Evolutionary conservation across 2,329 filamentous ascomycete genomes (phyloP).

Genomic region (Pyrenophora seminiperda): DNA sequence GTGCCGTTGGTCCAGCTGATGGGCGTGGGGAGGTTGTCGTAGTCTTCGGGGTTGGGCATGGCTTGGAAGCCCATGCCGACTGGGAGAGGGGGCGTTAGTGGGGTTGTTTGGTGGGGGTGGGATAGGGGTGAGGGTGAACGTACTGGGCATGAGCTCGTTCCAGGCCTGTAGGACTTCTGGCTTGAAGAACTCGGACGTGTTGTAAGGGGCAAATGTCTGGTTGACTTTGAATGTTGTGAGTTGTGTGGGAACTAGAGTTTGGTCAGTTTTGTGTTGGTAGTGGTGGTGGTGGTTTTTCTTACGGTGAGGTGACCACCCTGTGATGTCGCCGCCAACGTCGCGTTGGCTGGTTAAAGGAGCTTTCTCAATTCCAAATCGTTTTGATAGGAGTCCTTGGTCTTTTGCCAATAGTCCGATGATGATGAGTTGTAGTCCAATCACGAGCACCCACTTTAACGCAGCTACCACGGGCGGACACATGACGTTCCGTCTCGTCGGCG

Average conservation of each 20-base stretch:
- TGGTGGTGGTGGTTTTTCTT: slow-evolving; percentile 8
- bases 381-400: slow-evolving; percentile 39
- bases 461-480: slow-evolving; percentile 16
- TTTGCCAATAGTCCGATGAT: slow-evolving; percentile 39
- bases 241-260: slow-evolving; percentile 34
- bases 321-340: slow-evolving; percentile 43
- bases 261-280: slow-evolving; percentile 5
- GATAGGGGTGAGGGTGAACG: background rate
- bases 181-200: slow-evolving; percentile 46
- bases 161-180: slow-evolving; percentile 39
- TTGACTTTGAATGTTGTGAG: slow-evolving; percentile 43
- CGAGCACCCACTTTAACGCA: slow-evolving; percentile 36
- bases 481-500: slow-evolving; percentile 26
- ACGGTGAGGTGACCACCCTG: slow-evolving; percentile 43
- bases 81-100: slow-evolving; percentile 6
- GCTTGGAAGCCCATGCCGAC: slow-evolving; percentile 45
- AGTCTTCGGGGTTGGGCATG: slow-evolving; percentile 33
- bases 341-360: slow-evolving; percentile 31
- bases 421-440: slow-evolving; percentile 38
- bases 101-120: no score
- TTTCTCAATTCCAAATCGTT: slow-evolving; percentile 23
- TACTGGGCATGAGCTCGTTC: slow-evolving; percentile 41
- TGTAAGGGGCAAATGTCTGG: slow-evolving; percentile 44
- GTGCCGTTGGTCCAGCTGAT: slow-evolving; percentile 43
- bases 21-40: slow-evolving; percentile 42